These are phyloP conservation scores for Scytalidium lignicola DNA, from an alignment of 2,329 filamentous ascomycete species.

Conservation along the genomic window DNA sequence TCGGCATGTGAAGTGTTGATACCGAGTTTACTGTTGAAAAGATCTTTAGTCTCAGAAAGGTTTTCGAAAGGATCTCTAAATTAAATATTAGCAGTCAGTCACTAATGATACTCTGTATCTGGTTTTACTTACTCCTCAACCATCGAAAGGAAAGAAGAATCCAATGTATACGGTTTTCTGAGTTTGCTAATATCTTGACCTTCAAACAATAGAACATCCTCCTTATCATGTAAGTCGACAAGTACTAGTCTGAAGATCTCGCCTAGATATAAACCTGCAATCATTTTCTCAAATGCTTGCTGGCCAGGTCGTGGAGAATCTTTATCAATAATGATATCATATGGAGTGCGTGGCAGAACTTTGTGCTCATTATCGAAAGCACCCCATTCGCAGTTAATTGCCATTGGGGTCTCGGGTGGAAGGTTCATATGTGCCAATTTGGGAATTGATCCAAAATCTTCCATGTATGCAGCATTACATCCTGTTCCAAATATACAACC, in stretches of 20 bases:
- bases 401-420: constrained; percentile 77
- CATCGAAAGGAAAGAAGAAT: constrained; percentile 86
- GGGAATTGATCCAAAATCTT: constrained; percentile 82
- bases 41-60: constrained; percentile 78
- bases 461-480: constrained; percentile 98
- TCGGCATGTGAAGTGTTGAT: constrained; percentile 70
- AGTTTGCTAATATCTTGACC: constrained; percentile 76
- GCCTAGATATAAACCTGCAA: constrained; percentile 87
- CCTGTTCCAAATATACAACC: constrained; percentile 98
- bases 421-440: constrained; percentile 92
- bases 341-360: constrained; percentile 78
- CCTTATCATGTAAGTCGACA: constrained; percentile 77
- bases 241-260: constrained; percentile 90
- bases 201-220: constrained; percentile 71
- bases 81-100: constrained; percentile 12
- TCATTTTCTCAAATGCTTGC: constrained; percentile 98
- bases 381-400: constrained; percentile 97
- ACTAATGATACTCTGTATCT: constrained; percentile 12
- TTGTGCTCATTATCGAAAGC: constrained; percentile 93
- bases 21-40: constrained; percentile 71
- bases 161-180: constrained; percentile 81
- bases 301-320: constrained; percentile 89
- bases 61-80: constrained; percentile 88
- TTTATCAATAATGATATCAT: constrained; percentile 83
- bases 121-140: constrained; percentile 69